Evolutionary conservation across 2,329 filamentous ascomycete species (phyloP).

Genomic region (Cercospora canescens): DNA sequence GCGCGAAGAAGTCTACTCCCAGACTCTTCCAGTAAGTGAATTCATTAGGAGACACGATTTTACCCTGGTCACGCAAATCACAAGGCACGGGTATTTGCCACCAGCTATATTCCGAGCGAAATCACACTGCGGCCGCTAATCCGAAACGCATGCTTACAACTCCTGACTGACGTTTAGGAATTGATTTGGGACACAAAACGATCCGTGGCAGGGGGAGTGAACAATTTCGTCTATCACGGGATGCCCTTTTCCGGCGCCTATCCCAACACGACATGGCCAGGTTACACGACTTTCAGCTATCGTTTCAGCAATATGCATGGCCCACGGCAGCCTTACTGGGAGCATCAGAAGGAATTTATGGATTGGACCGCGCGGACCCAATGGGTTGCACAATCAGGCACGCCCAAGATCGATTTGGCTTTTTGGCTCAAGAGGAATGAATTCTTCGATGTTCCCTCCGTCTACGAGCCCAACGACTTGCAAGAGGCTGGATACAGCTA

Average conservation of each 20-base stretch:
- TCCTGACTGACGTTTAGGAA: constrained; percentile 11
- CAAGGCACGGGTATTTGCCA: too few relatives aligned
- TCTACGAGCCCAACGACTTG: constrained; percentile 30
- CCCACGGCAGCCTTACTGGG: constrained; percentile 45
- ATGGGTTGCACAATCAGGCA: constrained; percentile 42
- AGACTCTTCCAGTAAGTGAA: constrained; percentile 26
- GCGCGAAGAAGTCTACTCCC: constrained; percentile 28
- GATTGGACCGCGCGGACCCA: constrained; percentile 42
- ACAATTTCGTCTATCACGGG: constrained; percentile 49
- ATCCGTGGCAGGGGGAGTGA: constrained; percentile 44
- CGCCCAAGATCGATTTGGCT: constrained; percentile 44
- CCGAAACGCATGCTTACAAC: neutral
- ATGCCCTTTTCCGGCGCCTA: constrained; percentile 45
- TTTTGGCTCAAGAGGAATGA: constrained; percentile 38
- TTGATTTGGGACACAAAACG: constrained; percentile 41
- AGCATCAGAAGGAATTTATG: constrained; percentile 40
- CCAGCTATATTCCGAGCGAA: too few relatives aligned
- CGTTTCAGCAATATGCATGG: constrained; percentile 44
- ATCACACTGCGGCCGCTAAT: too few relatives aligned
- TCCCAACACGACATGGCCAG: constrained; percentile 52
- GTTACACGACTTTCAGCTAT: constrained; percentile 47
- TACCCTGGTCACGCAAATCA: too few relatives aligned
- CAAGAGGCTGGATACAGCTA: constrained; percentile 36
- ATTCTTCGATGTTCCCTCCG: constrained; percentile 16
- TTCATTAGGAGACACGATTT: neutral